Base-by-base conservation (phyloP, 345 rosid species). In the Pugionium dolabratum region DNA sequence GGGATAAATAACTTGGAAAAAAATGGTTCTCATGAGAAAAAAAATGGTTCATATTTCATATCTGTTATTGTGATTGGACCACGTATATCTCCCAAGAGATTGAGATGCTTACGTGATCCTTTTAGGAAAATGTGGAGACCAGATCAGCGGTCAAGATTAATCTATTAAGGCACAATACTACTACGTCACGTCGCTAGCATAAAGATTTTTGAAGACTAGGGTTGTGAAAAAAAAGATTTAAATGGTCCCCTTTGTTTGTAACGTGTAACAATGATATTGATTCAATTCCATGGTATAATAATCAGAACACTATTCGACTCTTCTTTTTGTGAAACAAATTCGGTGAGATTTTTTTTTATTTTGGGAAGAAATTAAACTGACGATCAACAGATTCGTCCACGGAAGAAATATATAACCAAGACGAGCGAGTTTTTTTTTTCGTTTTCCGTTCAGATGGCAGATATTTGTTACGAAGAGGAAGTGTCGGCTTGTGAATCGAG, bases 391-490 rank as follows among this genome's bases (percentile, higher is more conserved):
- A 54, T 66, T 68, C 27, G 41, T 56, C 37, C 6, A 41, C 51
- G 4, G 27, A 28, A 54, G 32, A 30, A 9, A 18, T 18, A 65
- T 26, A 2, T 35, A 39, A 8, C 3, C 34, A 33, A 51, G 53
- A 7, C 41, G 34, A 49, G 56, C 47, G 28, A 57, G 34, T 7
- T 34, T 34, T 34, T 34, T 34, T 0, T 54, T 29, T 49, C 1
- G n/a, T 30, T 4, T 18, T 37, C 6, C 3, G 4, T 2, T 36
- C 5, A 41, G 47, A 86, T 84, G 96, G 85, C 84, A 33, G 93
- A 83, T 70, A 81, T 87, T 28, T 87, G 80, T 64, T 76, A 79
- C 41, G 91, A 83, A 3, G 78, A 82, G 2, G 78, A 61, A 10
- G 31, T 71, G 47, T 40, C 64, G 54, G 54, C 59, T 32, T 66